Base-by-base conservation (phyloP, 169 alveolate species). In the Plasmodium adleri region DNA sequence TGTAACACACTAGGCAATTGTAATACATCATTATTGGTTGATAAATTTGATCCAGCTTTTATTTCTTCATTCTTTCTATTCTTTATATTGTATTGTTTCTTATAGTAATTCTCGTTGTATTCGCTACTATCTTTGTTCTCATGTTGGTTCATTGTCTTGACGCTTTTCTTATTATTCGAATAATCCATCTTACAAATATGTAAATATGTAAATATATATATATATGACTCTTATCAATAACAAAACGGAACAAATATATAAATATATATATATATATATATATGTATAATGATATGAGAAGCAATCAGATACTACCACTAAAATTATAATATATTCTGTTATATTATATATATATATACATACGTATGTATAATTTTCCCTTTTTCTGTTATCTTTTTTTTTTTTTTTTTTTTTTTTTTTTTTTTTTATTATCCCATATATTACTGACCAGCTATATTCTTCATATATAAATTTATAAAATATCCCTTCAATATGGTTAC, bases 1-100 rank as follows among this genome's bases (percentile, higher is more conserved):
- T 80, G 78, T 17, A 80, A 45, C 22, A 80, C 80, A 71, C 70
- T 66, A 20, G 90, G 90, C 32, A 80, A 60, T 39, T 80, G 90
- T 39, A 80, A 80, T 7, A 80, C 80, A 49, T 80, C 90, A 32
- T 80, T 80, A 22, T 60, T 50, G 24, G 63, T 28, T 6, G 90
- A 67, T 32, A 80, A 54, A 13, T 68, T 56, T n/a, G 90, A 80
- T 10, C 90, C 90, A 5, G 39, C 56, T 39, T 80, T 80, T n/a
- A 80, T 17, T 47, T 80, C 90, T 32, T 80, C 90, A 32, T 47
- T 80, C 68, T 80, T 80, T 24, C 66, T 80, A 43, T 59, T 71
- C 43, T 54, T 80, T 32, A 50, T 47, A 0, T 12, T 52, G 62
- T 67, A 67, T 54, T 45, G 52, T 58, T 24, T 67, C 56, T 80